A percentile compares a stretch with the other conserved stretches of the same genome.
Conservation (phyloP, 129 eudicot genomes). For the Saposhnikovia divaricata region DNA sequence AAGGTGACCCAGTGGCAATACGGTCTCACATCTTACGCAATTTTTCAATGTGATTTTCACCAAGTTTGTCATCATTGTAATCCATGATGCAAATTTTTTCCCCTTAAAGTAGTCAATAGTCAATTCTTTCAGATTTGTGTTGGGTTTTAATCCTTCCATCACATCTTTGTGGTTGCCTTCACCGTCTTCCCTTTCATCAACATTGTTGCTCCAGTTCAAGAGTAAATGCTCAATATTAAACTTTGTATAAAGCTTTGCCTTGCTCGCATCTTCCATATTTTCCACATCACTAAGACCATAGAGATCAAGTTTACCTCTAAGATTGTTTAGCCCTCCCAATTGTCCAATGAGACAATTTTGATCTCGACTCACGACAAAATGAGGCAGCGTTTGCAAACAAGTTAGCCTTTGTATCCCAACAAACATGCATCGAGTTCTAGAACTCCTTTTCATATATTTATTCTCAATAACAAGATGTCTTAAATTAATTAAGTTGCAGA, state of each 20-base stretch:
- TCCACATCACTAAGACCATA: constrained; percentile 10
- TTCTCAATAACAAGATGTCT: constrained; percentile 7
- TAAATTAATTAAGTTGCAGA: constrained; percentile 11
- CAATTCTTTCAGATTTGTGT: constrained; percentile 7
- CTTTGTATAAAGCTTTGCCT: constrained; percentile 11
- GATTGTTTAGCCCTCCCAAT: constrained; percentile 10
- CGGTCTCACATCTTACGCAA: constrained; percentile 7
- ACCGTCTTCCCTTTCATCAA: background rate
- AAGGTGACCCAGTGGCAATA: constrained; percentile 21
- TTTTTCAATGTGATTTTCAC: background rate
- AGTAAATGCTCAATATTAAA: background rate
- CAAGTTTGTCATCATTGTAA: too few relatives aligned
- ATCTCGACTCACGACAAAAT: background rate
- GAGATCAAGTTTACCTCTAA: constrained; percentile 15
- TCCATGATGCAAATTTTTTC: too few relatives aligned
- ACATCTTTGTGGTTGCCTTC: constrained; percentile 3
- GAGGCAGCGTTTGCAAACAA: constrained; percentile 3
- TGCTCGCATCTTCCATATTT: constrained; percentile 18
- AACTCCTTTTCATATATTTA: background rate
- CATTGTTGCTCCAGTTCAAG: background rate
- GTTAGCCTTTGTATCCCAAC: constrained; percentile 6
- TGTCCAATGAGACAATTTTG: constrained; percentile 11
- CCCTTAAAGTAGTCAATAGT: background rate
- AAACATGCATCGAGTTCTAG: background rate
- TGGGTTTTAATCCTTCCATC: background rate